A percentile compares a stretch with the other conserved stretches of the same genome.
Conservation (phyloP, 768 basidiomycete species). For the Suillus cothurnatus region DNA sequence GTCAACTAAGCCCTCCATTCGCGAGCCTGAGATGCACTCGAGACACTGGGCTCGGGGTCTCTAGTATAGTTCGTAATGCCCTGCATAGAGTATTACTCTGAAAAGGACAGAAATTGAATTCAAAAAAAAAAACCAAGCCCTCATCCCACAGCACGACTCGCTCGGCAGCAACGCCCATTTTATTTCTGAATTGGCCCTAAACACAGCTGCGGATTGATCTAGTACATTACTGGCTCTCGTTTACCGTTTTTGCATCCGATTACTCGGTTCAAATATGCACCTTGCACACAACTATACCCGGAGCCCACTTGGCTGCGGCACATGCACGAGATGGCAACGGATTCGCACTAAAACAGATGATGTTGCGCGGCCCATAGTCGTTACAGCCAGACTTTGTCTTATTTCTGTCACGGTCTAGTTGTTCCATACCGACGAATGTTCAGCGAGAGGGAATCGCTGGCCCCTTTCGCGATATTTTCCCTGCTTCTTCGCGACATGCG, state of each 20-base stretch:
- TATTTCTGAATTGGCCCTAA: not conserved
- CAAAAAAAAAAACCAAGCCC: not conserved
- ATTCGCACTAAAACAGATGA: not conserved
- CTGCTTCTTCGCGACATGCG: not conserved
- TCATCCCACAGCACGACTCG: not conserved
- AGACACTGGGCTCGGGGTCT: too few species aligned
- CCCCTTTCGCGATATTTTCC: not conserved
- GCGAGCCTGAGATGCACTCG: too few species aligned
- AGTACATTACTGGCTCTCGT: not conserved
- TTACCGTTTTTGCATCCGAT: not conserved
- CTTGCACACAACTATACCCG: not conserved
- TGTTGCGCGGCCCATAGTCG: too few species aligned
- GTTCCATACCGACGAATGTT: not conserved
- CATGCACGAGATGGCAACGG: not conserved
- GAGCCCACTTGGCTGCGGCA: not conserved
- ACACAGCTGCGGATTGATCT: not conserved
- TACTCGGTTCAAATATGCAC: not conserved
- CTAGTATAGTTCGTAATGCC: too few species aligned
- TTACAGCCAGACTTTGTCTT: not conserved
- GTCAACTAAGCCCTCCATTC: not conserved
- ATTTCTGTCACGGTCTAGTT: not conserved
- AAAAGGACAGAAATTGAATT: too few species aligned
- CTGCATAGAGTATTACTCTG: too few species aligned
- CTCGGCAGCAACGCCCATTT: not conserved
- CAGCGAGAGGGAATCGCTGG: not conserved